Percentiles rank a stretch among this genome's conserved stretches.
Evolutionary conservation across 495 filamentous ascomycete genomes (phyloP).

Genomic region (Jackrogersella multiformis): DNA sequence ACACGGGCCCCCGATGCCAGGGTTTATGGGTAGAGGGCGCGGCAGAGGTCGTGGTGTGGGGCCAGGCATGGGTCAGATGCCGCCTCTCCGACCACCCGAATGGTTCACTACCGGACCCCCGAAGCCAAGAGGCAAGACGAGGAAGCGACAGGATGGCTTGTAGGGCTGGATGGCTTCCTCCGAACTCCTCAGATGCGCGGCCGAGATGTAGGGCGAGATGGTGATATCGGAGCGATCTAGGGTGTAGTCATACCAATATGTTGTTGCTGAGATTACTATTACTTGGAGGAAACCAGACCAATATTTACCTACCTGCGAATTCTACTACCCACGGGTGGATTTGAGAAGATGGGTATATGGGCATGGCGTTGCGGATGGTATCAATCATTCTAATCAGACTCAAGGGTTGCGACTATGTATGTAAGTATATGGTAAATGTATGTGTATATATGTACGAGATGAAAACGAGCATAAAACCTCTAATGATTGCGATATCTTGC

Average conservation of each 20-base stretch:
- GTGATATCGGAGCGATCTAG: not conserved
- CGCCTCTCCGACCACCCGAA: not conserved
- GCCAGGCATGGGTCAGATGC: conserved; percentile 5
- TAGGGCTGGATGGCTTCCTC: not conserved
- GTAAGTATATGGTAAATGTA: not conserved
- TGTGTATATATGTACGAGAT: not conserved
- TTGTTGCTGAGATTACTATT: not conserved
- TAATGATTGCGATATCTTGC: not conserved
- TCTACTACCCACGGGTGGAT: too few species aligned
- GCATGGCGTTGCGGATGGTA: not conserved
- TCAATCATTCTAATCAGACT: not conserved
- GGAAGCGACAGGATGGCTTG: conserved; percentile 22
- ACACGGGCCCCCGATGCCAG: not conserved
- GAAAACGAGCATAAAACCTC: not conserved
- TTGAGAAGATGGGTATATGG: not conserved
- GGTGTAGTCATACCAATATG: too few species aligned
- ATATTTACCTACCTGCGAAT: not conserved
- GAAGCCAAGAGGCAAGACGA: conserved; percentile 34
- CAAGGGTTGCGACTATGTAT: not conserved
- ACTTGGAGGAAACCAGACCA: not conserved
- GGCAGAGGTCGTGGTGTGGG: conserved; percentile 25
- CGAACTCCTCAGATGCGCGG: not conserved
- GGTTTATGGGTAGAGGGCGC: conserved; percentile 2
- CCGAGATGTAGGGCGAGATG: not conserved
- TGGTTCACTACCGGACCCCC: conserved; percentile 4